phyloP scores from a whole-genome alignment of 768 basidiomycete genomes.

The Macrolepiota albuminosa region DNA sequence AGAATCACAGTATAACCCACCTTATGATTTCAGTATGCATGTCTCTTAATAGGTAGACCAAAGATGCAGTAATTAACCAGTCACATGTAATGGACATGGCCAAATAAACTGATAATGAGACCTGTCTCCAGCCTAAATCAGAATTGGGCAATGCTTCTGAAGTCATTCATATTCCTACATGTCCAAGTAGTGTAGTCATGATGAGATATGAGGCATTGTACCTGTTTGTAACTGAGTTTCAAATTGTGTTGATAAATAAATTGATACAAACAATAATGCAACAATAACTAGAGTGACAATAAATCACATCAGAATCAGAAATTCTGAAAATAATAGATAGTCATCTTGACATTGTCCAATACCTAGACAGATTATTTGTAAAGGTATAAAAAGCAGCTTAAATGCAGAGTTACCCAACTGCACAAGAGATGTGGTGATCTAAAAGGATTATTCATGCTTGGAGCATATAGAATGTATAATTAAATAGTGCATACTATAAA shows the following conservation, averaged over 20 bases:
- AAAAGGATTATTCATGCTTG: not conserved
- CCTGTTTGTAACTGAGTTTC: not conserved
- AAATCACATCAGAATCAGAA: not conserved
- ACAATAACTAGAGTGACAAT: not conserved
- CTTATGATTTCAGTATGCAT: no score
- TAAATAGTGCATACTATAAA: not conserved
- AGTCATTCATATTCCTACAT: not conserved
- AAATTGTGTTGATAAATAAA: not conserved
- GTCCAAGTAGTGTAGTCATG: not conserved
- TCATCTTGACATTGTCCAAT: not conserved
- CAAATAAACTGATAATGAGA: no score
- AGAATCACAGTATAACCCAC: no score
- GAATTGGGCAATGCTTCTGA: not conserved
- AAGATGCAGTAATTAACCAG: no score
- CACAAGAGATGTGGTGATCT: not conserved
- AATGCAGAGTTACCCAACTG: not conserved
- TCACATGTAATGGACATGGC: no score
- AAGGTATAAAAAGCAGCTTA: not conserved
- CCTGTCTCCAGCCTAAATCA: not conserved
- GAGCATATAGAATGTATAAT: no score
- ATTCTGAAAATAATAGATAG: not conserved
- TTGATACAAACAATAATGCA: not conserved
- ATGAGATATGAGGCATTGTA: not conserved
- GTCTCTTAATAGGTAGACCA: no score
- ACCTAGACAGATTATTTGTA: not conserved